phyloP scores from a whole-genome alignment of 2,329 filamentous ascomycete species.

The Scedosporium apiospermum region DNA sequence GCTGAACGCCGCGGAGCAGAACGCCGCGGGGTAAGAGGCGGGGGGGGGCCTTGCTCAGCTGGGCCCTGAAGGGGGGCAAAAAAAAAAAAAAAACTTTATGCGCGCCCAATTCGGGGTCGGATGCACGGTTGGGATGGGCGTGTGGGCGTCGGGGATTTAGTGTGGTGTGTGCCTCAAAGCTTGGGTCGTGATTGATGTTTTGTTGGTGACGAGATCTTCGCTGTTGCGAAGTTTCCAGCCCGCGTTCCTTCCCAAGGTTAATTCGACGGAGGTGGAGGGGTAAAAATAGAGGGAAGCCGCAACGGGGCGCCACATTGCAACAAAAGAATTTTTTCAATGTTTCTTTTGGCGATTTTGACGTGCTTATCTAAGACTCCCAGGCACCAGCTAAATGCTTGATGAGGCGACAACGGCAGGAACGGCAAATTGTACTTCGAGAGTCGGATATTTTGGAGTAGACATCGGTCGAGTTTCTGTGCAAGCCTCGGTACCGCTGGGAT shows the following conservation, averaged over 20 bases:
- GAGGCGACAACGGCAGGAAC: background rate
- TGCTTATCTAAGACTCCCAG: constrained; percentile 4
- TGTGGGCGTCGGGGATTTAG: background rate
- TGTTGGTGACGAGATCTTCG: constrained; percentile 18
- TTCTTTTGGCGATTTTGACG: background rate
- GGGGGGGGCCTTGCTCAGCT: background rate
- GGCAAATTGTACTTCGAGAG: too few relatives aligned
- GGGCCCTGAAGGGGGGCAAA: background rate
- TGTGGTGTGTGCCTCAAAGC: constrained; percentile 13
- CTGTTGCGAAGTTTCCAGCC: constrained; percentile 16
- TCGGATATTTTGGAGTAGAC: too few relatives aligned
- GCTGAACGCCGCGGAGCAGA: background rate
- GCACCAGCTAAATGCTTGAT: background rate
- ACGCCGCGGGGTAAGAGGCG: background rate
- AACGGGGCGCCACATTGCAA: background rate
- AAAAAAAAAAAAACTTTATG: background rate
- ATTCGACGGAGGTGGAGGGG: constrained; percentile 1
- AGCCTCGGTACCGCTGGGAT: background rate
- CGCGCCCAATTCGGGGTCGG: background rate
- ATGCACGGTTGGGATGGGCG: background rate
- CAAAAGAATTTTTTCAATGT: too few relatives aligned
- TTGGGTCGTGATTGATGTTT: constrained; percentile 17
- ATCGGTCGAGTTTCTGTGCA: too few relatives aligned
- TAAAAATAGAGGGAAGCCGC: background rate
- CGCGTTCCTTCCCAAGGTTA: background rate